Conservation (phyloP, 768 basidiomycete genomes). For the Leccinellum rugosiceps region DNA sequence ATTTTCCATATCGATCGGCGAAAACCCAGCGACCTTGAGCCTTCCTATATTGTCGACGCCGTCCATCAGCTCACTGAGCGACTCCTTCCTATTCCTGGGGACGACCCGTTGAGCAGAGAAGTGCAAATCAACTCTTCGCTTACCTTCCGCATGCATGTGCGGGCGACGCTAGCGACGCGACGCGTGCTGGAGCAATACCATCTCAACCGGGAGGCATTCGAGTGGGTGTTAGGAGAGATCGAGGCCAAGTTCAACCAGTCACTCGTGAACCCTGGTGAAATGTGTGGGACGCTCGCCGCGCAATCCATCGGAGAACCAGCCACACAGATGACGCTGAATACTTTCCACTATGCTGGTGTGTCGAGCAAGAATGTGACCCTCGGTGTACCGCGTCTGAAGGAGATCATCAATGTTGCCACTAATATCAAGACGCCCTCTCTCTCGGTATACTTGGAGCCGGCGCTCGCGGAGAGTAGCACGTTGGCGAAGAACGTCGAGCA, state of each 20-base stretch:
- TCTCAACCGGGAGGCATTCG: slow-evolving; percentile 89
- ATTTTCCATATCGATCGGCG: slow-evolving; percentile 97
- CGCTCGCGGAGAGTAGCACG: slow-evolving; percentile 56
- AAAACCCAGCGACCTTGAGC: slow-evolving; percentile 90
- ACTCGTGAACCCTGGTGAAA: slow-evolving; percentile 90
- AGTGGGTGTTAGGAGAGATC: slow-evolving; percentile 95
- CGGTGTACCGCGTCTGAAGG: slow-evolving; percentile 98
- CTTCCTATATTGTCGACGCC: slow-evolving; percentile 78
- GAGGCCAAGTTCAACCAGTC: slow-evolving; percentile 96
- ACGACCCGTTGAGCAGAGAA: slow-evolving; percentile 68
- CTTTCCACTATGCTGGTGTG: slow-evolving; percentile 99
- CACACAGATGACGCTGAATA: slow-evolving; percentile 99
- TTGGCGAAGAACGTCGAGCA: slow-evolving; percentile 88
- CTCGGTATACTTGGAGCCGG: slow-evolving; percentile 82
- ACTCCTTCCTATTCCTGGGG: slow-evolving; percentile 84
- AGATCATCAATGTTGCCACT: slow-evolving; percentile 98
- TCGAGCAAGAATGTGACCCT: slow-evolving; percentile 99
- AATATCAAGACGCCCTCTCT: slow-evolving; percentile 98
- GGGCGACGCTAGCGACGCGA: slow-evolving; percentile 83
- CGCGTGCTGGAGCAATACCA: slow-evolving; percentile 87
- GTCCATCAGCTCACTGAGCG: slow-evolving; percentile 73
- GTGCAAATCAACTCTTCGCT: slow-evolving; percentile 88
- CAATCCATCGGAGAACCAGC: slow-evolving; percentile 99
- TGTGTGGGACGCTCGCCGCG: slow-evolving; percentile 97
- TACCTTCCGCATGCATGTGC: slow-evolving; percentile 90